Evolutionary conservation across 2,329 filamentous ascomycete species (phyloP).

Genomic region (Alternaria incomplexa): DNA sequence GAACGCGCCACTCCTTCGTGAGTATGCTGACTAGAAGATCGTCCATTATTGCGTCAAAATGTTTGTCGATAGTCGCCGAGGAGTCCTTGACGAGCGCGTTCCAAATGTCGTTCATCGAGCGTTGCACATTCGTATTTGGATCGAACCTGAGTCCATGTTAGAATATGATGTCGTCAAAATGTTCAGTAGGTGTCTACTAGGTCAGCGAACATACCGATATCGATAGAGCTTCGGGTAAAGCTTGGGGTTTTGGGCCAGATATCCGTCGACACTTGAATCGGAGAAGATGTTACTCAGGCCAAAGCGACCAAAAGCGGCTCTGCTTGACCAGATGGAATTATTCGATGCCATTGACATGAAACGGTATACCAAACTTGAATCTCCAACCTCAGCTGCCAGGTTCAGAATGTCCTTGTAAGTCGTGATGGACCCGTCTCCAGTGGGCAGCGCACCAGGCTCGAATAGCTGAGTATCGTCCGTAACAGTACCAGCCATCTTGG

Average conservation of each 20-base stretch:
- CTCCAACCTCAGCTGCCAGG: slow-evolving; percentile 93
- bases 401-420: slow-evolving; percentile 98
- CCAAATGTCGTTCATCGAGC: slow-evolving; percentile 98
- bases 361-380: slow-evolving; percentile 94
- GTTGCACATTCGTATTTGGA: slow-evolving; percentile 88
- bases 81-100: slow-evolving; percentile 92
- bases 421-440: slow-evolving; percentile 87
- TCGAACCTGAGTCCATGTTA: slow-evolving; percentile 67
- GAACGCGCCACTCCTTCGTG: slow-evolving; percentile 89
- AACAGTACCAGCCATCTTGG: slow-evolving; percentile 76
- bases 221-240: slow-evolving; percentile 94
- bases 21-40: slow-evolving; percentile 86
- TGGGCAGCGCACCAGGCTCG: slow-evolving; percentile 86
- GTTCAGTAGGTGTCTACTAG: not conserved
- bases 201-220: slow-evolving; percentile 62
- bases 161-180: not conserved
- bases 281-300: slow-evolving; percentile 91
- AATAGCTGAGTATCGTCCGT: slow-evolving; percentile 92
- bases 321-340: slow-evolving; percentile 95
- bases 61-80: slow-evolving; percentile 72
- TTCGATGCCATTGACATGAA: slow-evolving; percentile 98
- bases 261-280: slow-evolving; percentile 73
- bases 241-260: slow-evolving; percentile 82
- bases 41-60: slow-evolving; percentile 88
- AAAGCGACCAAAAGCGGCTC: slow-evolving; percentile 93